phyloP scores from a whole-genome alignment of 2,329 filamentous ascomycete species.

The Monosporascus sp. region DNA sequence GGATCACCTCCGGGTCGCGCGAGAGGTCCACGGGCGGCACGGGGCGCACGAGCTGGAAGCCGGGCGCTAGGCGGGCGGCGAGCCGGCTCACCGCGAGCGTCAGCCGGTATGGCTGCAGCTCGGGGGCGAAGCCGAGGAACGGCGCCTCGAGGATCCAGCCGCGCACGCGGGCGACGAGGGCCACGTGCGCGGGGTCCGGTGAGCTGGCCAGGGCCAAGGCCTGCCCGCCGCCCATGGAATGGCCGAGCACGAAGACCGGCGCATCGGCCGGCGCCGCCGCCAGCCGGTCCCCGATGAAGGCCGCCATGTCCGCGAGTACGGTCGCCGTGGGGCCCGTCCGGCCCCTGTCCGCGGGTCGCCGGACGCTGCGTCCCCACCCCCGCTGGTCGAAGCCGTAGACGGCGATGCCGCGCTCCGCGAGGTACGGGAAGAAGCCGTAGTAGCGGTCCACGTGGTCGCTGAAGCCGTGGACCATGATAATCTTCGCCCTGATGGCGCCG shows the following conservation, averaged over 20 bases:
- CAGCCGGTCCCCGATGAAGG: slow-evolving; percentile 61
- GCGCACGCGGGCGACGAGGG: slow-evolving; percentile 55
- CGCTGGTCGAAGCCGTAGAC: slow-evolving; percentile 77
- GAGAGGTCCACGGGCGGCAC: slow-evolving; percentile 61
- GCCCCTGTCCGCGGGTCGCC: slow-evolving; percentile 57
- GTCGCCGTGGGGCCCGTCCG: slow-evolving; percentile 66
- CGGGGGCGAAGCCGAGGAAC: slow-evolving; percentile 67
- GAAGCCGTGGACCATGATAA: slow-evolving; percentile 86
- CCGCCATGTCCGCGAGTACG: slow-evolving; percentile 73
- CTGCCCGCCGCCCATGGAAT: slow-evolving; percentile 86
- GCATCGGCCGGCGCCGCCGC: slow-evolving; percentile 30
- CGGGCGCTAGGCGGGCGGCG: slow-evolving; percentile 62
- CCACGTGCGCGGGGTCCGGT: slow-evolving; percentile 36
- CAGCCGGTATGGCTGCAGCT: slow-evolving; percentile 56
- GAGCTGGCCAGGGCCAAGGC: slow-evolving; percentile 57
- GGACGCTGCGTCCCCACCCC: slow-evolving; percentile 78
- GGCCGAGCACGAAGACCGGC: slow-evolving; percentile 80
- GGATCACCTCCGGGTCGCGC: slow-evolving; percentile 59
- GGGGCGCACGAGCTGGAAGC: slow-evolving; percentile 59
- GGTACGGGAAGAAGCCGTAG: slow-evolving; percentile 63
- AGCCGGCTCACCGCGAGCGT: slow-evolving; percentile 63
- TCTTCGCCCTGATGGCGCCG: slow-evolving; percentile 57
- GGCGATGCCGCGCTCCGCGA: slow-evolving; percentile 69
- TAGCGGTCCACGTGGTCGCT: slow-evolving; percentile 80
- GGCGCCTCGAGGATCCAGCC: slow-evolving; percentile 76